Evolutionary conservation across 495 filamentous ascomycete species (phyloP), one percentile per base, ranked within the genome.

Genomic region (Oleoguttula mirabilis): DNA sequence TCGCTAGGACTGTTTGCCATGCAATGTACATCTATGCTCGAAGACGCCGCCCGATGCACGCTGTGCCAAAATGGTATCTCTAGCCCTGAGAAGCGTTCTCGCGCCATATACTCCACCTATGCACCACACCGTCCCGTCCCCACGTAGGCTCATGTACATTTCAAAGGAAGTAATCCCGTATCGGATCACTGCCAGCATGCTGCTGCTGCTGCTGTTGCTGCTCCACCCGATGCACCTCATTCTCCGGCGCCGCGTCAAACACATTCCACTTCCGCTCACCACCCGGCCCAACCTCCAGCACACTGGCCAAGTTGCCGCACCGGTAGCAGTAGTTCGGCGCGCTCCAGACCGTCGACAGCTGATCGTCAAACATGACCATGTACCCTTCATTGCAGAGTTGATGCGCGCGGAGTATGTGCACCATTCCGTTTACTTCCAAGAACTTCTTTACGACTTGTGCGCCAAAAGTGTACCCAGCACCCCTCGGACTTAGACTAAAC

Each of bases 241-340:
- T 96, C 62, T 96, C 92, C 12, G 90, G 90, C 15, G 88, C 85
- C 4, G 90, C 92, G 36, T 90, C 84, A 59, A 98, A 98, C 10
- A 96, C 85, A 60, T 98, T 98, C 63, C 95, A 98, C 55, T 77
- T 90, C 40, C 87, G 68, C 62, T 94, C 84, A 12, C 88, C 90
- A 10, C 76, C 75, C 59, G 94, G 84, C 57, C 84, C 84, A 31
- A 98, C 92, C 63, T 98, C 90, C 11, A 98, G 68, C 21, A 98
- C 90, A 63, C 84, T 93, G 8, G 90, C 90, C 73, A 95, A 79
- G 57, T 98, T 98, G 15, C 90, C 90, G 61, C 90, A 98, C 15
- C 90, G 76, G 64, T 98, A 98, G 64, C 90, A 98, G 61, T 98
- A 98, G 59, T 98, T 98, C 1, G 90, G 90, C 34, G 90, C 90